Evolutionary conservation across 306 rosid species (phyloP).

Genomic region (Sechiopsis laciniata): DNA sequence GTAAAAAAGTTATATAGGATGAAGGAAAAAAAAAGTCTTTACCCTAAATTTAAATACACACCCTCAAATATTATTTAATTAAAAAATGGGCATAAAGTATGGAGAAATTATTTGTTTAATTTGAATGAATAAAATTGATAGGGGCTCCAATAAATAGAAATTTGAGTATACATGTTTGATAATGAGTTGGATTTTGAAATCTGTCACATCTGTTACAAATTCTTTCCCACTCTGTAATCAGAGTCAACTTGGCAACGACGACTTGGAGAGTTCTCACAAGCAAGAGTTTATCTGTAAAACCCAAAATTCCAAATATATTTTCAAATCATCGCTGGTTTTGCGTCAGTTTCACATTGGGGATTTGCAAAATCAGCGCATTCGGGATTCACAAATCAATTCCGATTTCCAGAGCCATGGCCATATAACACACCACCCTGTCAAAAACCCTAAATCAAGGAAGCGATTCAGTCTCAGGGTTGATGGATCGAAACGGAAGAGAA

Average conservation of each 20-base stretch:
- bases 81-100: too few relatives aligned
- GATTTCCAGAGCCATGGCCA: not conserved
- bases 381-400: not conserved
- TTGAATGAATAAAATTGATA: too few relatives aligned
- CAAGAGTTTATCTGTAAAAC: not conserved
- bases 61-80: too few relatives aligned
- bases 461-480: not conserved
- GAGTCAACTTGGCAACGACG: not conserved
- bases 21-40: too few relatives aligned
- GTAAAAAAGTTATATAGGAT: too few relatives aligned
- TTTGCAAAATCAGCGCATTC: not conserved
- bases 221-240: not conserved
- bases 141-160: too few relatives aligned
- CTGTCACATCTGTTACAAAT: not conserved
- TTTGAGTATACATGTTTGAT: not conserved
- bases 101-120: too few relatives aligned
- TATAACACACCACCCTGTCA: not conserved
- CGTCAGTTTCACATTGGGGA: not conserved
- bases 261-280: not conserved
- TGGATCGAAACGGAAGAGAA: slow-evolving; percentile 14
- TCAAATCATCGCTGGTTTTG: not conserved
- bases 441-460: not conserved
- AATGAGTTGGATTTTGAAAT: too few relatives aligned
- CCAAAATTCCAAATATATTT: not conserved
- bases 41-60: too few relatives aligned